These are phyloP conservation scores for Cryptococcus deneoformans DNA, from an alignment of 1,284 basidiomycete genomes.

Conservation along the genomic window DNA sequence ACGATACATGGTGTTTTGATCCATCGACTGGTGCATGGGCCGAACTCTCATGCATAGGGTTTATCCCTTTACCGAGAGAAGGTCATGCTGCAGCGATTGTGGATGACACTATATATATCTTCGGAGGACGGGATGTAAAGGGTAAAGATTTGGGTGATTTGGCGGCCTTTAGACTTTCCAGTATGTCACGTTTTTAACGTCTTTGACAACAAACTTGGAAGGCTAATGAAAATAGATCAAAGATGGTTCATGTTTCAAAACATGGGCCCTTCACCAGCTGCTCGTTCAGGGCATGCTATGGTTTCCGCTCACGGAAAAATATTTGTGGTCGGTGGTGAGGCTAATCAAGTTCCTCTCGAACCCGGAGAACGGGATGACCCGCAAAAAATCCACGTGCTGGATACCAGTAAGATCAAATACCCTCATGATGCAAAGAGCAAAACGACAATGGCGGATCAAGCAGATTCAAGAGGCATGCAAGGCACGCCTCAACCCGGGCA, in stretches of 20 bases:
- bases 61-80: slow-evolving; percentile 93
- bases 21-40: slow-evolving; percentile 78
- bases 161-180: slow-evolving; percentile 94
- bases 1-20: slow-evolving; percentile 98
- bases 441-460: neutral
- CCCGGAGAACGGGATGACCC: slow-evolving; percentile 66
- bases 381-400: slow-evolving; percentile 78
- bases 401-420: slow-evolving; percentile 95
- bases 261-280: slow-evolving; percentile 92
- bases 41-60: slow-evolving; percentile 95
- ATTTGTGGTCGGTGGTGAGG: slow-evolving; percentile 92
- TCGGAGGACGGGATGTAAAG: slow-evolving; percentile 95
- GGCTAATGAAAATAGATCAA: slow-evolving; percentile 51
- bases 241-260: slow-evolving; percentile 99
- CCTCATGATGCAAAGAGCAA: slow-evolving; percentile 53
- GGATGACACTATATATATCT: slow-evolving; percentile 97
- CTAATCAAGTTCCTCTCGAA: slow-evolving; percentile 49
- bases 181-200: slow-evolving; percentile 54
- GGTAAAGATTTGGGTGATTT: slow-evolving; percentile 95
- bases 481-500: too few relatives aligned
- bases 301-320: slow-evolving; percentile 83
- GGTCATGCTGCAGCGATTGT: slow-evolving; percentile 96
- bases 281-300: slow-evolving; percentile 93
- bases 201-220: neutral
- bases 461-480: too few relatives aligned